These are phyloP conservation scores for Seminavis robusta DNA, from an alignment of 108 stramenopile genomes.

Conservation along the genomic window DNA sequence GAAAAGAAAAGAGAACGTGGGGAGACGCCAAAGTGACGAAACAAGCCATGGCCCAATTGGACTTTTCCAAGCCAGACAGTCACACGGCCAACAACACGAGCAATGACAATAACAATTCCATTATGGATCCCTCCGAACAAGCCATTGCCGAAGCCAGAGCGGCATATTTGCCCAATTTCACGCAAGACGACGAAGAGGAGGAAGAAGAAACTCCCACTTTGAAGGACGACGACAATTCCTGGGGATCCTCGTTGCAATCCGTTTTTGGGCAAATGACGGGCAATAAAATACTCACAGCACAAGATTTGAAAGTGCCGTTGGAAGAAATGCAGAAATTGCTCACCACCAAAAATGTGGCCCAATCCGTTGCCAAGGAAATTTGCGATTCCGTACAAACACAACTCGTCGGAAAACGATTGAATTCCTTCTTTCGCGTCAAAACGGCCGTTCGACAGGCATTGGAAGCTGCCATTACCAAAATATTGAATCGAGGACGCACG, in stretches of 20 bases:
- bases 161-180: slow-evolving; percentile 87
- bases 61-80: slow-evolving; percentile 48
- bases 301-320: slow-evolving; percentile 72
- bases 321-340: slow-evolving; percentile 80
- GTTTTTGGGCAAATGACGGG: slow-evolving; percentile 56
- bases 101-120: slow-evolving; percentile 22
- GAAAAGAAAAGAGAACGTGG: slow-evolving; percentile 81
- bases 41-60: slow-evolving; percentile 66
- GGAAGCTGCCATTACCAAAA: slow-evolving; percentile 58
- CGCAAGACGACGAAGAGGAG: slow-evolving; percentile 73
- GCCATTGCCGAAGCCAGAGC: slow-evolving; percentile 85
- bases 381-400: slow-evolving; percentile 50
- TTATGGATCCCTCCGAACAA: slow-evolving; percentile 32
- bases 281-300: slow-evolving; percentile 55
- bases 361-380: slow-evolving; percentile 77
- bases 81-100: slow-evolving; percentile 2
- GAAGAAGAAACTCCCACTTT: slow-evolving; percentile 32
- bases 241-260: slow-evolving; percentile 53
- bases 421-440: slow-evolving; percentile 67
- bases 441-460: slow-evolving; percentile 81
- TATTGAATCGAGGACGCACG: slow-evolving; percentile 55
- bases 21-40: slow-evolving; percentile 78
- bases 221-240: slow-evolving; percentile 30
- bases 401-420: slow-evolving; percentile 68
- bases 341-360: slow-evolving; percentile 88